Base-by-base conservation (phyloP, 2,329 filamentous ascomycete species). In the Botryotinia globosa region DNA sequence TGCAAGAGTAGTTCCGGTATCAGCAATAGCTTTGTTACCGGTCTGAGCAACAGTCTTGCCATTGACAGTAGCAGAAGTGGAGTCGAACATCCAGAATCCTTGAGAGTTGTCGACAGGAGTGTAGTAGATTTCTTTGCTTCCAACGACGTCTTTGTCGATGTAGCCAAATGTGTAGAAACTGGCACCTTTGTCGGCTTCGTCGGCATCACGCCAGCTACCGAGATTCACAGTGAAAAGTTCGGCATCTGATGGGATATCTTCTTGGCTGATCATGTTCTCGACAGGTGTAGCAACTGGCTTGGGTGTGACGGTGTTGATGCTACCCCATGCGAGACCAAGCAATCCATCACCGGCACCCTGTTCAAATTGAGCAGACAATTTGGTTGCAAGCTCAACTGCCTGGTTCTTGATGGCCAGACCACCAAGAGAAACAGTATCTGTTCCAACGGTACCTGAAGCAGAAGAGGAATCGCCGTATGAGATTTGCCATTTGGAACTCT, bases 91-190 rank as follows among this genome's bases (percentile, higher is more conserved):
- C 91, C 91, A 94, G 83, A 92, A 92, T 34, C 91, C 91, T 72
- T 88, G 81, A 1, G 85, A 86, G 73, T 86, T 89, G 81, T 93
- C 88, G 66, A 93, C 82, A 20, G 86, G 83, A 0, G 88, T 86
- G 82, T 90, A 93, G 75, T 84, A 81, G 56, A 91, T 86, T 2
- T 88, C 84, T 74, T 86, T 79, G 5, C 84, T 83, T 71, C 83
- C 84, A 65, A 92, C 84, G 0, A 87, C 85, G n/a, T 87, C 85
- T 75, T 90, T 79, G 77, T 93, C 91, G 78, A 93, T 90, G 80
- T 85, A 91, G 32, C 91, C 91, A 75, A 93, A 93, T 1, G 91
- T 93, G 82, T 91, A 93, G 83, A 92, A 93, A 84, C 81, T 88
- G 74, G 83, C 81, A 32, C 80, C 80, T 48, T 79, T 76, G 56